Base-by-base conservation (phyloP, 2,329 filamentous ascomycete species). In the Fonsecaea erecta region DNA sequence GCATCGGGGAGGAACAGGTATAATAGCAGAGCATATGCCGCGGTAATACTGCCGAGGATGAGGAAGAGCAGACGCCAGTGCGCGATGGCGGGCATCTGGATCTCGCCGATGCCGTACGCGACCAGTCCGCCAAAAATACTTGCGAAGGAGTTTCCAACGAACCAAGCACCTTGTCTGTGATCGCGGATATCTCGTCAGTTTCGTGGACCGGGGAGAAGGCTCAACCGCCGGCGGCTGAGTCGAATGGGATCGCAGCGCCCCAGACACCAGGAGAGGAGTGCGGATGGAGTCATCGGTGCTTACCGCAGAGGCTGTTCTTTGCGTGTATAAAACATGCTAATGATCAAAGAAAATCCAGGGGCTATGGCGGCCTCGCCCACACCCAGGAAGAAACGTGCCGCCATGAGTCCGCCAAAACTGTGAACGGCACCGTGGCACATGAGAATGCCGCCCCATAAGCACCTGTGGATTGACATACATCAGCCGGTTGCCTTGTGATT, bases 61-160 rank as follows among this genome's bases (percentile, higher is more conserved):
- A 78, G 75, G 72, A 90, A 90, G 57, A 90, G 86, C 1, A 84
- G 77, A 37, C 75, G 62, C 78, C 78, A 80, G 26, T 74, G 68
- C 21, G 71, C 70, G 8, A 90, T 78, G 0, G 72, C 73, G 6
- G 68, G 66, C 48, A 70, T 71, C 11, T 70, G 54, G 52, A 73
- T 74, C 30, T 75, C 73, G 0, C 73, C 80, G 37, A 82, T 80
- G 0, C 77, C 80, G 48, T 79, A 81, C 0, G 77, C 78, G 1
- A 82, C 71, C 11, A 75, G 71, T 18, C 81, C 84, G 16, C 85
- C 86, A 7, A 75, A 64, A 2, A 75, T 69, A 7, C 72, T 52
- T 0, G 74, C 72, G 46, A 77, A 64, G n/a, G 71, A 74, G 63
- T 77, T 77, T 8, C 75, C 75, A 14, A 73, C n/a, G 34, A 75